These are phyloP conservation scores for Auricularia heimuer DNA, from an alignment of 768 basidiomycete species.

Conservation along the genomic window DNA sequence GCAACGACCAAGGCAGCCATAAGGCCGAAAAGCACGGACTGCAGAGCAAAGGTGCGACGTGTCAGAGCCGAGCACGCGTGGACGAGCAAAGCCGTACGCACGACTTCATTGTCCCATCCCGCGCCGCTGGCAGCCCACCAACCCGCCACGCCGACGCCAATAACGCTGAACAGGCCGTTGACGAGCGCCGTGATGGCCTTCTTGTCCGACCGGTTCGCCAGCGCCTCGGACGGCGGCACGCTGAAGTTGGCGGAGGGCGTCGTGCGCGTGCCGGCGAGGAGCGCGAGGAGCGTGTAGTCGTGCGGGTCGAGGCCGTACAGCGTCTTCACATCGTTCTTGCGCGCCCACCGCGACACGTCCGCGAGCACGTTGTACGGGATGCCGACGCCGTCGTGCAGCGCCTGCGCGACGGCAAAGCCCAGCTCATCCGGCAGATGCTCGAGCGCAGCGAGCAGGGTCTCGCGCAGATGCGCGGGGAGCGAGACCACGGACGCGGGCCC, in stretches of 20 bases:
- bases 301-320: constrained; percentile 38
- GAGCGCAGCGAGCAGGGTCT: constrained; percentile 36
- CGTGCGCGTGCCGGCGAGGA: constrained; percentile 70
- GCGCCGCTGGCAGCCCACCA: constrained; percentile 64
- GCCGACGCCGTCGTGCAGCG: constrained; percentile 28
- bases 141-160: constrained; percentile 53
- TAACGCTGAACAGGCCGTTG: constrained; percentile 63
- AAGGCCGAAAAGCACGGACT: constrained; percentile 52
- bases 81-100: constrained; percentile 26
- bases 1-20: constrained; percentile 57
- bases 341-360: constrained; percentile 59
- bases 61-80: constrained; percentile 4
- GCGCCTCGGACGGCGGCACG: constrained; percentile 30
- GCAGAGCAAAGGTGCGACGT: neutral
- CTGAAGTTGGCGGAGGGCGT: constrained; percentile 69
- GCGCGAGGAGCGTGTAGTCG: constrained; percentile 58
- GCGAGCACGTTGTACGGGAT: constrained; percentile 56
- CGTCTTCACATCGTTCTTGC: constrained; percentile 38
- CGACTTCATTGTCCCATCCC: constrained; percentile 68
- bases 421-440: constrained; percentile 37
- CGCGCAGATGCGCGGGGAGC: constrained; percentile 52
- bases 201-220: constrained; percentile 41
- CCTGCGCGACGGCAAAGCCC: constrained; percentile 30
- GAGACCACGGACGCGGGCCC: constrained; percentile 24
- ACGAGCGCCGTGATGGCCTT: constrained; percentile 59